Base-by-base conservation (phyloP, 805 yeast species). In the Myxozyma udenii region DNA sequence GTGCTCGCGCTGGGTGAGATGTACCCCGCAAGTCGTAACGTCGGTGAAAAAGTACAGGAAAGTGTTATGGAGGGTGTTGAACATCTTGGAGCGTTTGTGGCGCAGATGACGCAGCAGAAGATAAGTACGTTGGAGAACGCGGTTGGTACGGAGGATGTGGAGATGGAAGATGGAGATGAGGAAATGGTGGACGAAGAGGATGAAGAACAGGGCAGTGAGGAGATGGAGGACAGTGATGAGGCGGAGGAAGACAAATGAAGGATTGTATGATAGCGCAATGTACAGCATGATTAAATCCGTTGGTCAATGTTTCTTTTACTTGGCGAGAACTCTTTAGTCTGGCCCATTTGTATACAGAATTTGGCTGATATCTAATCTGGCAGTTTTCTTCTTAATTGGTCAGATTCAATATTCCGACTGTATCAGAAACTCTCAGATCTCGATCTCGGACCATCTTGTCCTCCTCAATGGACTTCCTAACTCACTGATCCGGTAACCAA, bases 1-100 rank as follows among this genome's bases (percentile, higher is more conserved):
- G 50, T 32, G 46, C 60, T 68, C 6, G 63, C 63, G 3, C 50
- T 64, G 5, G 68, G 68, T 22, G 71, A 68, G 46, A 60, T 68
- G 57, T 67, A 53, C 51, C 63, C 64, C 4, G 41, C 50, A 3
- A 14, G 36, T 30, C 50, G 60, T 22, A 44, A 22, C 12, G 44
- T 36, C 12, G 53, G 40, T 11, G 50, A 48, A 23, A 35, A 37
- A 19, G 44, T 47, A 40, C 57, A 41, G 11, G 48, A 37, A 4
- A 48, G 57, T 23, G 50, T 51, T 12, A 68, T 68, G 66, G 64
- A 61, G 32, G 60, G 65, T 16, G 58, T 66, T 16, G 66, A 59
- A 37, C 71, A 68, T 55, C 50, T 68, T n/a, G 62, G 61, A 4
- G 59, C 58, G 47, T 68, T 65, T 46, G 71, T 68, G 28, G 53